Base-by-base conservation (phyloP, 306 rosid genomes). In the Castanea crenata region DNA sequence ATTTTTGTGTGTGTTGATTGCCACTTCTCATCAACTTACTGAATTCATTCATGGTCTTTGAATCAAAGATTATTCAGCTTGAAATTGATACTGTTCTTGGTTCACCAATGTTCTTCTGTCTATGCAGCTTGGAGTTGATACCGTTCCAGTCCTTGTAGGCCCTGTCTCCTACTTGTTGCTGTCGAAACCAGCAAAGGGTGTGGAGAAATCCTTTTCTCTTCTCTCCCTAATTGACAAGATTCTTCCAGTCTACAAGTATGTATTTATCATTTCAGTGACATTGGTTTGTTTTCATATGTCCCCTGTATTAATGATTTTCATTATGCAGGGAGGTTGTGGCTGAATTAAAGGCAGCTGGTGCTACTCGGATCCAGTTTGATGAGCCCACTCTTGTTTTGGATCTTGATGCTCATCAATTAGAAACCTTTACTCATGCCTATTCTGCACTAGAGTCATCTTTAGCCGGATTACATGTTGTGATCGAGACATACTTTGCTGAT, bases 111-210 rank as follows among this genome's bases (percentile, higher is more conserved):
- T 69, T 76, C 41, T 71, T 21, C 57, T 27, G 58, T 14, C 56
- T 20, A 13, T 81, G 87, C 91, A 93, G 97, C 89, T 89, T 56
- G 94, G 97, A 85, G 57, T 93, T 72, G 87, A 89, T 72, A 93
- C 96, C 1, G 80, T 91, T 67, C 97, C 96, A 15, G 94, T 93
- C 63, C 94, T 93, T 73, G 78, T 93, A 55, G 97, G 97, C 21
- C 97, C 97, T 46, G 91, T 93, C 46, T 93, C 97, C 8, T 93
- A 86, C 87, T 83, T 93, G 87, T 83, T 93, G 90, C 88, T 93
- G 51, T 91, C 96, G 34, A 93, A 93, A 85, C 92, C 94, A 57
- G 90, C 94, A 12, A 91, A 91, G 84, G 96, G 96, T 34, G 88
- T 85, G 76, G 89, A 91, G 77, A 91, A 83, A 71, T 83, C 92